Evolutionary conservation across 331 rosid genomes (phyloP).

Genomic region (Spiraea crenata): DNA sequence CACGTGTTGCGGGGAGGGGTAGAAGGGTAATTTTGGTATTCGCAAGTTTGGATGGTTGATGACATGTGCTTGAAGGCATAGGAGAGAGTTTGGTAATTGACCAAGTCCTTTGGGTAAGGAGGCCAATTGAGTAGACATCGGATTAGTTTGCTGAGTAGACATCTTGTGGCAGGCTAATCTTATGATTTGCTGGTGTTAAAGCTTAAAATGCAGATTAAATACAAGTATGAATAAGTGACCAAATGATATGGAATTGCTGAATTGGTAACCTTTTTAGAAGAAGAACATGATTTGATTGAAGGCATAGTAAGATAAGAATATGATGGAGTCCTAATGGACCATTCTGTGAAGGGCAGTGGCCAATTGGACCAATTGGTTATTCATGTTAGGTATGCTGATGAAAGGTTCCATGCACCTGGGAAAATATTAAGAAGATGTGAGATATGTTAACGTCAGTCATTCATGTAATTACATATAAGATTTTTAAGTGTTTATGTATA

Average conservation of each 20-base stretch:
- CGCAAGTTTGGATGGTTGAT: neutral
- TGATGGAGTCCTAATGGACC: conserved; percentile 29
- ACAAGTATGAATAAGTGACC: neutral
- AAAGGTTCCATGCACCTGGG: neutral
- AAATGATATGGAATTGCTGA: neutral
- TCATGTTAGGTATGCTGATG: conserved; percentile 1
- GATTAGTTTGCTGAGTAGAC: too few relatives aligned
- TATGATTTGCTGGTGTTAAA: too few relatives aligned
- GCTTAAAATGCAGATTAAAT: too few relatives aligned
- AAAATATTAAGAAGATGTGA: too few relatives aligned
- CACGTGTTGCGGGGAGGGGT: neutral
- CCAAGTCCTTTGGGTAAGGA: neutral
- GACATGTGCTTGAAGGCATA: neutral
- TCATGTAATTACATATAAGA: too few relatives aligned
- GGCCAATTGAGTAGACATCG: neutral
- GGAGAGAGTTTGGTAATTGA: neutral
- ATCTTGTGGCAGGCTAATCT: too few relatives aligned
- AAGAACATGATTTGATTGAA: neutral
- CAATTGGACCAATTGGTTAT: neutral
- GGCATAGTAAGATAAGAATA: neutral
- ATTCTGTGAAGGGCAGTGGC: conserved; percentile 1
- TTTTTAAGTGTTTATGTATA: too few relatives aligned
- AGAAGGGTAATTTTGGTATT: neutral
- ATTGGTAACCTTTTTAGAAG: too few relatives aligned
- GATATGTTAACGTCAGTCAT: too few relatives aligned